Conservation (phyloP, 225 moss, liverwort and hornwort species). For the Marchantia paleacea region DNA sequence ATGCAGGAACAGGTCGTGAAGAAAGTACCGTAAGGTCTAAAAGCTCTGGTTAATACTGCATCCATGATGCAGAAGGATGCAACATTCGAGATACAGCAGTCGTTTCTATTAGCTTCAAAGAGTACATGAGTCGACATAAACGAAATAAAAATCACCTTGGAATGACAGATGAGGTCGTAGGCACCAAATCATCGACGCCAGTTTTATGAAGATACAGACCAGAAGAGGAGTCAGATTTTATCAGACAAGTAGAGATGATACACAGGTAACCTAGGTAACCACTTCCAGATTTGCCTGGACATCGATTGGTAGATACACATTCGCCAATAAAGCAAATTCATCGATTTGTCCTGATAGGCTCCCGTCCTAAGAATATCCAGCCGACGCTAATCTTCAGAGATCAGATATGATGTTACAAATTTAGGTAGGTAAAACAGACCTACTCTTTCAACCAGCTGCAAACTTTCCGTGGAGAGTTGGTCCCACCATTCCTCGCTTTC, state of each 20-base stretch:
- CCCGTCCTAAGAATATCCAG: not conserved
- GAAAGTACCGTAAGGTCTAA: too few species aligned
- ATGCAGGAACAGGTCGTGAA: too few species aligned
- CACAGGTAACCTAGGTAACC: not conserved
- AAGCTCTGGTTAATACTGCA: too few species aligned
- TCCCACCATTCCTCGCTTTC: not conserved
- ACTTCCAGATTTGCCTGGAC: not conserved
- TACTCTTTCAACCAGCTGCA: not conserved
- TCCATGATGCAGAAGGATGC: too few species aligned
- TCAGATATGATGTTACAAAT: slow-evolving; percentile 3
- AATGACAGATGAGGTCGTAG: too few species aligned
- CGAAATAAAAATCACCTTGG: too few species aligned
- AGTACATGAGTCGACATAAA: too few species aligned
- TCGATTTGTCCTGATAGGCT: slow-evolving; percentile 13
- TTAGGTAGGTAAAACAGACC: not conserved
- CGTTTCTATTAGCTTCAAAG: too few species aligned
- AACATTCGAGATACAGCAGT: too few species aligned
- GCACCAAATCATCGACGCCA: too few species aligned
- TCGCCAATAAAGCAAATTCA: not conserved
- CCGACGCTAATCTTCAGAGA: not conserved
- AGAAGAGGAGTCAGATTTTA: not conserved
- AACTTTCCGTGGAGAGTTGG: not conserved
- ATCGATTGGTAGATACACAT: not conserved
- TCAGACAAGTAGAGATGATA: not conserved
- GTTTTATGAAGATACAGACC: too few species aligned